phyloP scores from a whole-genome alignment of 176 grass and related monocot species.

The Carex scoparia region DNA sequence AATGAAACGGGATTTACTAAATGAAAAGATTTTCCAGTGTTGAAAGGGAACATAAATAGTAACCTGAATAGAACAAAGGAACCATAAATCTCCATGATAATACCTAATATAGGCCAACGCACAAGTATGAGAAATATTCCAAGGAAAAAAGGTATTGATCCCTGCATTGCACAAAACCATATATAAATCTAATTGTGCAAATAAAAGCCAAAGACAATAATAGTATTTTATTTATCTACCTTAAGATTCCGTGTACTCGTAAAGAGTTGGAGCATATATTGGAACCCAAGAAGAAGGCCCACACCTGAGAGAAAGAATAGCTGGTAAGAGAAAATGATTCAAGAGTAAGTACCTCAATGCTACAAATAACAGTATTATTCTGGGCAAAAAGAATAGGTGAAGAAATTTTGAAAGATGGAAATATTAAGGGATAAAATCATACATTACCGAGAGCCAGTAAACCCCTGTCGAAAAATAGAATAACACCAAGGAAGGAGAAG shows the following conservation, averaged over 20 bases:
- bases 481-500: conserved; percentile 80
- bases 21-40: background rate
- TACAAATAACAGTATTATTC: background rate
- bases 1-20: background rate
- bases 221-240: conserved; percentile 12
- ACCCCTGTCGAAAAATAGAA: conserved; percentile 94
- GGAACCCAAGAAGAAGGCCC: conserved; percentile 36
- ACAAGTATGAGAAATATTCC: conserved; percentile 91
- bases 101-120: conserved; percentile 78
- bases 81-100: conserved; percentile 64
- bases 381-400: background rate
- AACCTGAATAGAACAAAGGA: conserved; percentile 49
- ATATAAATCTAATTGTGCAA: background rate
- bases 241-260: conserved; percentile 76
- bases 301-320: conserved; percentile 38
- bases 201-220: background rate
- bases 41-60: conserved; percentile 4
- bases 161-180: conserved; percentile 41
- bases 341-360: background rate
- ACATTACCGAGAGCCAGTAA: conserved; percentile 91
- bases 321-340: conserved; percentile 27
- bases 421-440: conserved; percentile 31
- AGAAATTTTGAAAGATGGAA: conserved; percentile 8
- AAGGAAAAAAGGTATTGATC: conserved; percentile 77
- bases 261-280: conserved; percentile 76